Evolutionary conservation across 495 filamentous ascomycete species (phyloP), one percentile per base, ranked within the genome.

Genomic region (Tetracladium marchalianum): DNA sequence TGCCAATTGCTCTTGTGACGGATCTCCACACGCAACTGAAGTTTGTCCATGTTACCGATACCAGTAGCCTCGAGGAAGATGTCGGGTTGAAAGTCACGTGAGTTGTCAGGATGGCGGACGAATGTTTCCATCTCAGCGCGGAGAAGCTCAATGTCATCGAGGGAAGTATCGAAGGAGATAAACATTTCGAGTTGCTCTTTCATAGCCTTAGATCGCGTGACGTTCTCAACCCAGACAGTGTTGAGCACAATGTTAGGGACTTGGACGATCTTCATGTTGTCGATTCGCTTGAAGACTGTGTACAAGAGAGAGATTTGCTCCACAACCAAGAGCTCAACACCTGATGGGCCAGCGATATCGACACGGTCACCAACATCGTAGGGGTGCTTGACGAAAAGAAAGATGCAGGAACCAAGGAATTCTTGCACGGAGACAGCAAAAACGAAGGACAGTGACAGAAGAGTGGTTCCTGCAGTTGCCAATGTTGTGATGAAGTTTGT

Each of bases 1-100:
- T 90, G 80, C 92, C 92, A 98, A 67, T 97, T 98, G 50, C 83
- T 84, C 68, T 95, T 95, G 70, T 96, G 89, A 48, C 80, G 79
- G 57, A 96, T 87, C 50, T 85, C 82, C 33, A 92, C 75, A 49
- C 77, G 80, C 32, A 98, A 75, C 54, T 83, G 76, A 22, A 98
- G 69, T 62, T 93, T 92, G 61, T 95, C 85, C 70, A 95, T 80
- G 56, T 92, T 83, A 24, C 80, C 85, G 17, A 96, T 78, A 24
- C 87, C 81, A 24, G 76, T 72, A 13, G 94, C 76, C 46, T 87
- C 81, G 41, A 96, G 74, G 41, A 78, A 70, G 39, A 98, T 66
- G 43, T 94, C 85, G 1, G 81, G 76, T 62, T 90, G 84, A 75
- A 95, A 98, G 66, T 97, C 92, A 46, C 92, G 79, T 46, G 67